Base-by-base conservation (phyloP, 768 basidiomycete species). In the Panellus pusillus region DNA sequence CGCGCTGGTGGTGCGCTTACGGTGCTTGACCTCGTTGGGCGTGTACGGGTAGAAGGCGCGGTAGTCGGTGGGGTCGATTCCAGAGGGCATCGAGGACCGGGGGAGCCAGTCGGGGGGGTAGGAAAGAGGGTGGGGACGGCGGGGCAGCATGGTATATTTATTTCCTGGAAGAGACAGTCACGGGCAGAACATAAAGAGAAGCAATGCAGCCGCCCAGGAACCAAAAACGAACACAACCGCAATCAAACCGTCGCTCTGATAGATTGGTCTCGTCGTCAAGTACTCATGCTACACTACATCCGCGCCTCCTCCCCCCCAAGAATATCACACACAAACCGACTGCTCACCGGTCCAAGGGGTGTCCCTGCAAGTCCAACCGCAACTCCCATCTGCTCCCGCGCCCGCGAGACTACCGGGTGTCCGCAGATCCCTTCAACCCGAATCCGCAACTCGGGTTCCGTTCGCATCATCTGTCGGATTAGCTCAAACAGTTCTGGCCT, bases 1-100 rank as follows among this genome's bases (percentile, higher is more conserved):
- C 17, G 83, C 76, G 31, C 85, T 83, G 28, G 93, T 91, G 0
- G 96, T 98, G 47, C 96, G 78, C 63, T 93, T 90, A 55, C 94
- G 78, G 64, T 96, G 94, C 75, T 96, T 96, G 74, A 97, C 91
- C 74, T 95, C 88, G 72, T 91, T 91, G 52, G 91, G 91, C 47
- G 86, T 84, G 72, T 90, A 93, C n/a, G 89, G 86, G 62, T 87
- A 91, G 74, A 92, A 91, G 38, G 88, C 85, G 65, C 87, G 83
- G 66, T 89, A 87, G 78, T 90, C 87, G 69, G 81, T 73, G 61
- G 86, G 84, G 75, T 89, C 88, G 68, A 80, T 73, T 52, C 74
- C 76, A 19, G 42, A 54, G 24, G 49, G 60, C 68, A 80, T 81
- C 50, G 76, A 77, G 57, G 69, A 72, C 71, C 75, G 67, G 73